Base-by-base conservation (phyloP, 495 filamentous ascomycete species). In the Acidomyces sp. region DNA sequence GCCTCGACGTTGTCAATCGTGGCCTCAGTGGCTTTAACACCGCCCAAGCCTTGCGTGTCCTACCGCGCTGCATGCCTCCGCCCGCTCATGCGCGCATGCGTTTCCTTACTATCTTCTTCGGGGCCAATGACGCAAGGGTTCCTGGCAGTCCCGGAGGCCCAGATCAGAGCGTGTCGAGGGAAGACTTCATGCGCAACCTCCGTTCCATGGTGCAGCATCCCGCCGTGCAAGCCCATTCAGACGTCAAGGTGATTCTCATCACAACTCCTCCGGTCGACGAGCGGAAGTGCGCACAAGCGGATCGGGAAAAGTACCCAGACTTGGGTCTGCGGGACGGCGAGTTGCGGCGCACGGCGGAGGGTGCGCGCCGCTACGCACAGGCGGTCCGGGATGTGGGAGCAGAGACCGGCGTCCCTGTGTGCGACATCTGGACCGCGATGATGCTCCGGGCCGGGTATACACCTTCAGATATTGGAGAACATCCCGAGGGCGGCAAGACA, bases 41-140 rank as follows among this genome's bases (percentile, higher is more conserved):
- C n/a, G 55, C 59, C 18, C 70, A 80, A 54, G 78, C 75, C 1
- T 53, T 79, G 44, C 60, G 71, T 26, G 58, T 75, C 29, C 63
- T 82, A 26, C 67, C 69, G 0, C 59, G 61, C 30, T 67, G 78
- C 47, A 71, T 82, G 55, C 77, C 63, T 16, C 60, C 49, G 26
- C 77, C 63, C 31, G 59, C 61, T 47, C 65, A 56, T 57, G 74
- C 67, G 46, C 69, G 55, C 60, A 75, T 77, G 54, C 66, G 68
- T 15, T 68, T 83, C 37, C 65, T 93, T 82, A 67, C 77, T 17
- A 63, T 94, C 46, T 85, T 90, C 52, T 75, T 93, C 43, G 86
- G 86, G 13, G 82, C 86, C 52, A 94, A 94, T 55, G 86, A 94
- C 56, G 78, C 86, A 5, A 69, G 67, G 39, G 51, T 87, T n/a